Evolutionary conservation across 192 early-diverging fungal genomes (phyloP).

Genomic region (Glomus cerebriforme): DNA sequence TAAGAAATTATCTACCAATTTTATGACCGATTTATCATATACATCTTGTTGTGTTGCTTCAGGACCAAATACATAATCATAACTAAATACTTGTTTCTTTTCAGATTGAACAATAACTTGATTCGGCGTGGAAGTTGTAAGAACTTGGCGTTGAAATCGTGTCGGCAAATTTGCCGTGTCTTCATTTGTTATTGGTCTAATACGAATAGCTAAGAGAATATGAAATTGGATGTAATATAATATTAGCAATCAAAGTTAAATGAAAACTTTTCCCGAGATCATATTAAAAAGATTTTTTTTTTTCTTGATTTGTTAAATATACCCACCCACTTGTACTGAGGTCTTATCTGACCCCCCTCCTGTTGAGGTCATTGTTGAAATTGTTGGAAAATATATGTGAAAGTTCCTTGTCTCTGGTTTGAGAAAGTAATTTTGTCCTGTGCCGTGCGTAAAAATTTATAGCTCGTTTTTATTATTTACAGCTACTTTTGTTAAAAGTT

Average conservation of each 20-base stretch:
- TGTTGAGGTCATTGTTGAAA: background rate
- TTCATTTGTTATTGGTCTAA: constrained; percentile 12
- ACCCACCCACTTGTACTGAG: constrained; percentile 8
- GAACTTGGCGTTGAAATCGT: constrained; percentile 28
- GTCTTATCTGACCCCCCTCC: background rate
- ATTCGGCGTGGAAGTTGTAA: constrained; percentile 8
- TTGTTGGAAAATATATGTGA: background rate
- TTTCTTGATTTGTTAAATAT: background rate
- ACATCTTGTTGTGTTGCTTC: constrained; percentile 61
- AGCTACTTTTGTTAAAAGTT: background rate
- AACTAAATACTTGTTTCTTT: constrained; percentile 49
- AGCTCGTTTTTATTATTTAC: background rate
- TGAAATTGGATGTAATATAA: background rate
- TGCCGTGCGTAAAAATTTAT: background rate
- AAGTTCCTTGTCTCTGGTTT: background rate
- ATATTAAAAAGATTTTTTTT: background rate
- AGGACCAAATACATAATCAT: constrained; percentile 70
- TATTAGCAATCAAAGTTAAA: background rate
- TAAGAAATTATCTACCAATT: constrained; percentile 53
- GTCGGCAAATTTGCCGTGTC: constrained; percentile 1
- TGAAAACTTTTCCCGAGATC: too few relatives aligned
- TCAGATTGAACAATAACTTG: constrained; percentile 10
- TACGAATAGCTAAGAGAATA: constrained; percentile 15
- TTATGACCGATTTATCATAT: constrained; percentile 51
- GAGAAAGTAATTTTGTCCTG: background rate